Evolutionary conservation across 495 filamentous ascomycete genomes (phyloP).

Genomic region (Neurospora sp.): DNA sequence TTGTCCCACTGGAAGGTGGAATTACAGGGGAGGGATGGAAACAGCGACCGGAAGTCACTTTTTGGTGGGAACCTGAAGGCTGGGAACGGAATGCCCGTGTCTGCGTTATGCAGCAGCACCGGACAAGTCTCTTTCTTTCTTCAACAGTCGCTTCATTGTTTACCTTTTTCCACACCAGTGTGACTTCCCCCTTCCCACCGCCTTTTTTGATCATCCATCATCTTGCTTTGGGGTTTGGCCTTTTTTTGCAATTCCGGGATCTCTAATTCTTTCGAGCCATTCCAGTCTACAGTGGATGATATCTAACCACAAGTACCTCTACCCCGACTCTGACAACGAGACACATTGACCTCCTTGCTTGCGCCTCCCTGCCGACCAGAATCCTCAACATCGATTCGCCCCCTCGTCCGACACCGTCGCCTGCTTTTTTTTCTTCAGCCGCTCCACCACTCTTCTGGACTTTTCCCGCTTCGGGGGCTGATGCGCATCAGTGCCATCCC

Average conservation of each 20-base stretch:
- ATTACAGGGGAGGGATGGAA: background rate
- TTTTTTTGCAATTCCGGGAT: background rate
- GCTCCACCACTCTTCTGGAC: background rate
- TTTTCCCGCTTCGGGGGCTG: background rate
- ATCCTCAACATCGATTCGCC: background rate
- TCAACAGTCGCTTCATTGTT: background rate
- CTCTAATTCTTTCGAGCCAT: too few species aligned
- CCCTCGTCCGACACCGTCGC: background rate
- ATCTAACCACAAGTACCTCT: too few species aligned
- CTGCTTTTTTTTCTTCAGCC: background rate
- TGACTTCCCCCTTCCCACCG: background rate
- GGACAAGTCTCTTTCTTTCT: background rate
- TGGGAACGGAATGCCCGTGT: background rate
- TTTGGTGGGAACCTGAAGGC: background rate
- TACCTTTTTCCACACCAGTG: background rate
- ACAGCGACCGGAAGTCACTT: background rate
- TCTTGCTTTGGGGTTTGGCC: background rate
- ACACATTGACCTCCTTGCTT: background rate
- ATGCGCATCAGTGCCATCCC: background rate
- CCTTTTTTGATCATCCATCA: background rate
- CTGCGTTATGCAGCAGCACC: background rate
- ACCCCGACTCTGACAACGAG: background rate
- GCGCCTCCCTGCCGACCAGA: background rate
- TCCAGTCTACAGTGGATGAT: too few species aligned
- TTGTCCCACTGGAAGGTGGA: background rate